These are phyloP conservation scores for Coccinonectria pachysandricola DNA, from an alignment of 2,329 filamentous ascomycete genomes.

Conservation along the genomic window DNA sequence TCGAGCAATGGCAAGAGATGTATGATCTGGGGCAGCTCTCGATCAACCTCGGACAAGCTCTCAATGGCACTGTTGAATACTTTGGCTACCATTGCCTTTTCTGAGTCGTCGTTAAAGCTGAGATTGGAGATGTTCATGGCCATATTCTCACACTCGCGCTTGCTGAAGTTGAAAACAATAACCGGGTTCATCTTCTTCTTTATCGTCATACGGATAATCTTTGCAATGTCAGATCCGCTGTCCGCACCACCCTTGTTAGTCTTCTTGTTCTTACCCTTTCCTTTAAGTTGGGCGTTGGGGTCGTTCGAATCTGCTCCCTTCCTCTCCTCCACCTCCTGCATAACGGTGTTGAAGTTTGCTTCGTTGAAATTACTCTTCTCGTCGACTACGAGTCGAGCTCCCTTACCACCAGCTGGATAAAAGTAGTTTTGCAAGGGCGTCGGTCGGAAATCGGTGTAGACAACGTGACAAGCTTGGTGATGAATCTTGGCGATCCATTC, in stretches of 20 bases:
- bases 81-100: conserved; percentile 87
- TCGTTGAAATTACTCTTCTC: conserved; percentile 95
- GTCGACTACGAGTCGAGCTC: conserved; percentile 89
- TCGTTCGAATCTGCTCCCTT: conserved; percentile 78
- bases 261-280: conserved; percentile 86
- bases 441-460: conserved; percentile 96
- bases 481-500: conserved; percentile 99
- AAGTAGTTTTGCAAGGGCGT: conserved; percentile 97
- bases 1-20: conserved; percentile 82
- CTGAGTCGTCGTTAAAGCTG: conserved; percentile 91
- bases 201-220: conserved; percentile 99
- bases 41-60: conserved; percentile 85
- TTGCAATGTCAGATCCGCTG: conserved; percentile 76
- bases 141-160: conserved; percentile 86
- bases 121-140: conserved; percentile 79
- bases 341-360: conserved; percentile 94
- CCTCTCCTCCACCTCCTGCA: conserved; percentile 79
- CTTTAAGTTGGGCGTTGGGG: conserved; percentile 67
- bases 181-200: conserved; percentile 94
- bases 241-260: conserved; percentile 77
- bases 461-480: conserved; percentile 93
- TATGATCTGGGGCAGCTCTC: conserved; percentile 76
- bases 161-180: conserved; percentile 99
- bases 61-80: conserved; percentile 92
- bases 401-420: conserved; percentile 84